Conservation (phyloP, 208 protist species). For the Blastocrithidia nonstop region DNA sequence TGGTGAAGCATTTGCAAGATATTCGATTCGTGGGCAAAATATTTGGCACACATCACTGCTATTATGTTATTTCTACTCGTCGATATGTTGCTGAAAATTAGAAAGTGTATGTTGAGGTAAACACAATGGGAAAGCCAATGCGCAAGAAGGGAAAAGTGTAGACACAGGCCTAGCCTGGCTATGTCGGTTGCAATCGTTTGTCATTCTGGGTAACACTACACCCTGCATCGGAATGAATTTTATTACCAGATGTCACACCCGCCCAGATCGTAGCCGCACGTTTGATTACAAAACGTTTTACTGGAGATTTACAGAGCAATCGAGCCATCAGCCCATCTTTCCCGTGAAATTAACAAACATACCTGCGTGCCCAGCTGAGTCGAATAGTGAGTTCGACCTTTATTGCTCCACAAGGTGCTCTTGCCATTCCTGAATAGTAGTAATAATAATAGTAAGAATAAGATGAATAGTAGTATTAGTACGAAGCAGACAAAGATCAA, state of each 20-base stretch:
- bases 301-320: slow-evolving; percentile 68
- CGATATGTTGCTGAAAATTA: slow-evolving; percentile 59
- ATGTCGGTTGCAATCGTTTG: slow-evolving; percentile 74
- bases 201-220: slow-evolving; percentile 85
- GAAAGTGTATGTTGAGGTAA: slow-evolving; percentile 70
- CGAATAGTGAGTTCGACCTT: slow-evolving; percentile 83
- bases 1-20: slow-evolving; percentile 71
- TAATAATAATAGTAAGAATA: slow-evolving; percentile 78
- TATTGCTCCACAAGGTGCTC: slow-evolving; percentile 75
- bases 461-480: slow-evolving; percentile 36
- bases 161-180: slow-evolving; percentile 71
- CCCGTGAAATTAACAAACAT: slow-evolving; percentile 81
- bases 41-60: slow-evolving; percentile 68
- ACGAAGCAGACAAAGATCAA: neutral
- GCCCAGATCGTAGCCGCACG: slow-evolving; percentile 83
- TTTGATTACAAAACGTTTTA: slow-evolving; percentile 80
- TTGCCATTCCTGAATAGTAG: slow-evolving; percentile 68
- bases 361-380: slow-evolving; percentile 88
- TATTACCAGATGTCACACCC: slow-evolving; percentile 88
- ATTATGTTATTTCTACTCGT: slow-evolving; percentile 67
- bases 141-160: slow-evolving; percentile 68
- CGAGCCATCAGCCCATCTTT: slow-evolving; percentile 83
- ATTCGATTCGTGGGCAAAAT: slow-evolving; percentile 86
- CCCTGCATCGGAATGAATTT: slow-evolving; percentile 50
- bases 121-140: slow-evolving; percentile 76